Percentiles rank a stretch among this genome's conserved stretches.
Evolutionary conservation across 257 asterid genomes (phyloP).

Genomic region (Vinca minor): DNA sequence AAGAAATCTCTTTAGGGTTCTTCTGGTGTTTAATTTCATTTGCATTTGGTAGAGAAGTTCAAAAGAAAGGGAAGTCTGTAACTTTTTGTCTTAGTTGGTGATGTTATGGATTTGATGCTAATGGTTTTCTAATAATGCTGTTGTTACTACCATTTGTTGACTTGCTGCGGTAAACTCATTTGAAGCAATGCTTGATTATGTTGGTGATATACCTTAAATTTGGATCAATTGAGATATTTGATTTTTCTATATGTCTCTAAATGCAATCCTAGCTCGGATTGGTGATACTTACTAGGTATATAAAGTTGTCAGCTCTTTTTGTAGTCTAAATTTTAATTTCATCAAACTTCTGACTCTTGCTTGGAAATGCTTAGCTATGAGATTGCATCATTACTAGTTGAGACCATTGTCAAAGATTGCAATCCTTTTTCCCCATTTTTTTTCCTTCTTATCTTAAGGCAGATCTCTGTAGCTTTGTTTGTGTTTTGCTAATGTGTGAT

Average conservation of each 20-base stretch:
- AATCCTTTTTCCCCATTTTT: not conserved
- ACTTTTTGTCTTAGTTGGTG: not conserved
- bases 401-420: not conserved
- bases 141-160: slow-evolving; percentile 5
- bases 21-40: slow-evolving; percentile 13
- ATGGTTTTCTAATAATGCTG: slow-evolving; percentile 10
- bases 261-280: not conserved
- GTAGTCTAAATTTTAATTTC: not conserved
- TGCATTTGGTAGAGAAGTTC: not conserved
- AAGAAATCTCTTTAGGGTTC: slow-evolving; percentile 45
- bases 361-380: not conserved
- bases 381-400: not conserved
- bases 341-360: not conserved
- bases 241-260: not conserved
- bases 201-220: not conserved
- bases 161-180: not conserved
- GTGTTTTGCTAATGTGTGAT: not conserved
- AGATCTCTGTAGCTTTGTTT: not conserved
- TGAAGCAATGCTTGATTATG: not conserved
- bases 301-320: not conserved
- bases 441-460: not conserved
- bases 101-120: not conserved
- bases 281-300: not conserved
- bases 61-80: not conserved
- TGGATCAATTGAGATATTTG: not conserved